Base-by-base conservation (phyloP, 257 asterid species). In the Cruciata laevipes region DNA sequence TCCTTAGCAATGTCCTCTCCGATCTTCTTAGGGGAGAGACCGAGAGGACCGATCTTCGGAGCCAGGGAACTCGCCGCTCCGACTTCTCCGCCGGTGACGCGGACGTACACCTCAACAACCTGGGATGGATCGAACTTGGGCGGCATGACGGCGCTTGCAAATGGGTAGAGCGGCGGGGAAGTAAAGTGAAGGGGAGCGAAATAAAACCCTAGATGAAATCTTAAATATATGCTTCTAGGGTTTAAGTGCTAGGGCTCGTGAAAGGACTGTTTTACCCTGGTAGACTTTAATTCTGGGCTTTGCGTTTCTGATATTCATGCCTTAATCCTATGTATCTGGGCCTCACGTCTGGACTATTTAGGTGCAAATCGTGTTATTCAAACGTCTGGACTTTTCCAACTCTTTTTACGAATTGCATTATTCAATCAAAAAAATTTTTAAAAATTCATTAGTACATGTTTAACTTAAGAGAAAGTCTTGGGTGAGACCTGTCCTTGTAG, bases 61-160 rank as follows among this genome's bases (percentile, higher is more conserved):
- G 91, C 92, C 23, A 86, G 89, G 0, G 92, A 86, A 27, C 89
- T 83, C 35, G 92, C 92, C 23, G 92, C 92, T 47, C 92, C 92
- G 11, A 86, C 93, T 71, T 86, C 93, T 0, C 93, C 89, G 18
- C 93, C 89, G 71, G 89, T 86, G 62, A 82, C 93, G 27, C 93
- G 75, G 65, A 86, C 93, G 73, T 14, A 86, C 51, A 86, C 93
- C 69, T 86, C 93, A 35, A 86, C 89, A 20, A 84, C 85, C 82
- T 84, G 89, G 2, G 68, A 1, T 4, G 93, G 89, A 61, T 86
- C 93, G 74, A 86, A 86, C 81, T 86, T 86, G 25, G 93, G 93
- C 79, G 93, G 93, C 93, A 86, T 86, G 69, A 32, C 73, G 66
- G 73, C 65, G 70, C 18, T 49, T 44, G 44, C 11, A 31, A 21